Evolutionary conservation across 2,329 filamentous ascomycete genomes (phyloP).

Genomic region (Penicillium oxalicum): DNA sequence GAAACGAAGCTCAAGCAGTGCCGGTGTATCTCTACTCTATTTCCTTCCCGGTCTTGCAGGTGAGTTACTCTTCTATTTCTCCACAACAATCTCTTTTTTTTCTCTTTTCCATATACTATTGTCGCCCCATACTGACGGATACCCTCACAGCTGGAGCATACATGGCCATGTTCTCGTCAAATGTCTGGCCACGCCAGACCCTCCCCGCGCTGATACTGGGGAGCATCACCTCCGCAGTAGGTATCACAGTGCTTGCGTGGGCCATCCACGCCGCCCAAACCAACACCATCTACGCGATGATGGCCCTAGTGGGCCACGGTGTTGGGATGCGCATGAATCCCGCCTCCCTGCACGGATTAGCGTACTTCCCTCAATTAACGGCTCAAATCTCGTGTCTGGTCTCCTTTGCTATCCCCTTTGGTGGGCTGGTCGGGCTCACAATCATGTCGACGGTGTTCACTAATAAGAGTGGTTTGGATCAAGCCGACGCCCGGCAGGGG

Average conservation of each 20-base stretch:
- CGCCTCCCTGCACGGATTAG: slow-evolving; percentile 56
- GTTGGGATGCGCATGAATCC: slow-evolving; percentile 63
- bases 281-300: slow-evolving; percentile 57
- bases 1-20: slow-evolving; percentile 45
- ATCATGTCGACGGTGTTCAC: slow-evolving; percentile 66
- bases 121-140: neutral
- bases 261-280: slow-evolving; percentile 49
- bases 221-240: slow-evolving; percentile 51
- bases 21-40: slow-evolving; percentile 56
- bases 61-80: slow-evolving; percentile 23
- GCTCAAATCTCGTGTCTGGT: slow-evolving; percentile 56
- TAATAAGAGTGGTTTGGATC: slow-evolving; percentile 42
- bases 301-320: slow-evolving; percentile 58
- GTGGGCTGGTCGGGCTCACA: slow-evolving; percentile 59
- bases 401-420: slow-evolving; percentile 55
- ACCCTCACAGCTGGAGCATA: slow-evolving; percentile 47
- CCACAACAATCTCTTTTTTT: too few relatives aligned
- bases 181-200: slow-evolving; percentile 57
- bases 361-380: slow-evolving; percentile 54
- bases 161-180: slow-evolving; percentile 54
- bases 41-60: slow-evolving; percentile 59
- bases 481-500: slow-evolving; percentile 44
- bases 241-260: slow-evolving; percentile 54
- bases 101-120: too few relatives aligned
- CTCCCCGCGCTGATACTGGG: slow-evolving; percentile 55